phyloP scores from a whole-genome alignment of 345 rosid genomes.

The Crucihimalaya himalaica region DNA sequence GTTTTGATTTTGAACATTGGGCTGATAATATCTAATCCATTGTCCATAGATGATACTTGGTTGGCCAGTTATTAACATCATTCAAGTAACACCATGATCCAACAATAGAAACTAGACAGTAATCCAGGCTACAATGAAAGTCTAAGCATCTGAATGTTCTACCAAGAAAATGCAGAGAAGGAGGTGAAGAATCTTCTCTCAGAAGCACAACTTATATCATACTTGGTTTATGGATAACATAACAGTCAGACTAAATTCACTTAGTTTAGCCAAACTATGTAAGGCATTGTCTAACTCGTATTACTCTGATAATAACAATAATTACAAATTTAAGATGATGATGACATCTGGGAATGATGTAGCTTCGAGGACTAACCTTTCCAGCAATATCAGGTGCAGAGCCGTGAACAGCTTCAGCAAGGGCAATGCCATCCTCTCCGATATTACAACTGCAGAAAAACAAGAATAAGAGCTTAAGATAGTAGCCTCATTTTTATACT shows the following conservation, averaged over 20 bases:
- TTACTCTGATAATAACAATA: not conserved
- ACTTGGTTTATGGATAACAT: not conserved
- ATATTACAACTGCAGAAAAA: slow-evolving; percentile 71
- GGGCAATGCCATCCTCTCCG: slow-evolving; percentile 95
- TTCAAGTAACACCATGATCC: not conserved
- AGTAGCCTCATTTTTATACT: slow-evolving; percentile 16
- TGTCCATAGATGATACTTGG: not conserved
- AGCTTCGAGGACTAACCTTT: slow-evolving; percentile 57
- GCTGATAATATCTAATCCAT: not conserved
- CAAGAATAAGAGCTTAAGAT: slow-evolving; percentile 23
- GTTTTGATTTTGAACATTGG: not conserved
- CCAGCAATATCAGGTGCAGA: slow-evolving; percentile 99
- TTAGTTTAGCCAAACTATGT: not conserved
- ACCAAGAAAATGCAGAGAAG: not conserved
- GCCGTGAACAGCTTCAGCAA: slow-evolving; percentile 99
- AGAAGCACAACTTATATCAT: not conserved
- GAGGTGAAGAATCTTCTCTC: not conserved
- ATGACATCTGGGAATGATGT: slow-evolving; percentile 1
- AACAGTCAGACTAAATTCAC: not conserved
- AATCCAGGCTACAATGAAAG: not conserved
- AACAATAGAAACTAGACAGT: not conserved
- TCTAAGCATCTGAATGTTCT: not conserved
- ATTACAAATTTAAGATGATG: not conserved
- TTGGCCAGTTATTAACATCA: slow-evolving; percentile 10
- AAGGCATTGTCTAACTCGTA: not conserved